A percentile compares a stretch with the other conserved stretches of the same genome.
Evolutionary conservation across 1,139 yeast species (phyloP).

Genomic region (Pichiaceae sp.): DNA sequence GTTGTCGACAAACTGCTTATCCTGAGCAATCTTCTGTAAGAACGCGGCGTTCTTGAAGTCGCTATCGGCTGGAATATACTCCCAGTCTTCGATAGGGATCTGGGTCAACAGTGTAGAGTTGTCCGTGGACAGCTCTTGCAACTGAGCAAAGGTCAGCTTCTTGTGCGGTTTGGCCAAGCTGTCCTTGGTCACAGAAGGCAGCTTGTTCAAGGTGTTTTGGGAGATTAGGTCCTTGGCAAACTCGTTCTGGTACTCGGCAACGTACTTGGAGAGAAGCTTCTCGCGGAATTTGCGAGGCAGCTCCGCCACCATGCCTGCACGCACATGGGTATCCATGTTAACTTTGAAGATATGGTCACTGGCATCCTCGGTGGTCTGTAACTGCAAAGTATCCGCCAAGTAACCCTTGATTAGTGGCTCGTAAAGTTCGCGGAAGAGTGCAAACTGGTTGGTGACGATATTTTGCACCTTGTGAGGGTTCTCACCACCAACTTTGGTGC

Average conservation of each 20-base stretch:
- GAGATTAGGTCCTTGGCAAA: conserved; percentile 20
- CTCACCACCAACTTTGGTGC: conserved; percentile 84
- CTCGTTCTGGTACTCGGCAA: conserved; percentile 24
- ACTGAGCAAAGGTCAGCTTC: conserved; percentile 16
- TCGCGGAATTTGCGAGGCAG: conserved; percentile 48
- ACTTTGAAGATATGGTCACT: conserved; percentile 14
- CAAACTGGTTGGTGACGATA: conserved; percentile 72
- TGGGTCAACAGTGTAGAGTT: conserved; percentile 4
- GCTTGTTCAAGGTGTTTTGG: conserved; percentile 10
- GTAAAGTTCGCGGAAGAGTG: conserved; percentile 62
- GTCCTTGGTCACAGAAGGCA: conserved; percentile 4
- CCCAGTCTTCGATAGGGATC: conserved; percentile 22
- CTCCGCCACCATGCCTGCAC: conserved; percentile 28
- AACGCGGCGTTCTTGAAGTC: conserved; percentile 23
- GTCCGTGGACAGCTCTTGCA: conserved; percentile 10
- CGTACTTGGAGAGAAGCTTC: conserved; percentile 35
- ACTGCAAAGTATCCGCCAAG: conserved; percentile 25
- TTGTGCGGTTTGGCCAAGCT: conserved; percentile 6
- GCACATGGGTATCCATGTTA: conserved; percentile 16
- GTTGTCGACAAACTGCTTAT: conserved; percentile 28
- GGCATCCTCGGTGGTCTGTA: conserved; percentile 4
- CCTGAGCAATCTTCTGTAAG: conserved; percentile 32
- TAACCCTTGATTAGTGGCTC: conserved; percentile 50
- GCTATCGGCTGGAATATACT: conserved; percentile 18
- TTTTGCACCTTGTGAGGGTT: conserved; percentile 83